Conservation (phyloP, 2,329 filamentous ascomycete species). For the Coniochaeta sp. region DNA sequence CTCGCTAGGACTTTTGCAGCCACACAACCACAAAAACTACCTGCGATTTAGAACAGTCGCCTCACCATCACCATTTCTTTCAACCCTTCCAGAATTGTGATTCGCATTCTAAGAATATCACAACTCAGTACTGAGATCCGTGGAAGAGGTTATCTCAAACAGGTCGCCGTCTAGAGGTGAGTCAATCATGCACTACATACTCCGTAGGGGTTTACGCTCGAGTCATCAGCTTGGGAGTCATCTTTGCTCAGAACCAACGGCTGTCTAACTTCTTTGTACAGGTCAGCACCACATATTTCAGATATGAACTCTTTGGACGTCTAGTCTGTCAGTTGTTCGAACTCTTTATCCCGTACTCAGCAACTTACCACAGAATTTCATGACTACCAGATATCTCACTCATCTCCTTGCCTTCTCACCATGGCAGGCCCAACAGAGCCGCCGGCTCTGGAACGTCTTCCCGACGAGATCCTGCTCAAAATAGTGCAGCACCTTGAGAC, state of each 20-base stretch:
- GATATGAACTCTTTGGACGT: background rate
- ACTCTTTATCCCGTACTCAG: background rate
- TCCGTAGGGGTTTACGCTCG: background rate
- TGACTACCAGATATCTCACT: background rate
- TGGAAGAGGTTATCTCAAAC: background rate
- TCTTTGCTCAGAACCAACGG: background rate
- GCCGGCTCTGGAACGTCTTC: slow-evolving; percentile 31
- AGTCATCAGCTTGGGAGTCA: background rate
- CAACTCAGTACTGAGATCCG: background rate
- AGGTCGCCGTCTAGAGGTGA: background rate
- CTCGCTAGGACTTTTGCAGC: background rate
- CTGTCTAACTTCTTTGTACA: background rate
- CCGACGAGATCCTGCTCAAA: slow-evolving; percentile 42
- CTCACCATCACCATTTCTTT: background rate
- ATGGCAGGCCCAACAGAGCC: background rate
- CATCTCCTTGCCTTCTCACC: background rate
- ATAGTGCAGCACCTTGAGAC: slow-evolving; percentile 39
- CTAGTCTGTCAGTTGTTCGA: background rate
- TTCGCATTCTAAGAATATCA: background rate
- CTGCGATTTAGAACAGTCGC: background rate
- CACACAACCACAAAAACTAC: background rate
- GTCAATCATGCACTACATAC: background rate
- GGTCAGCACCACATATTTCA: background rate
- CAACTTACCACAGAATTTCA: background rate
- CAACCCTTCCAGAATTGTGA: background rate